Percentiles rank a stretch among this genome's conserved stretches.
These are phyloP conservation scores for Punica granatum DNA, from an alignment of 345 rosid genomes.

Conservation along the genomic window DNA sequence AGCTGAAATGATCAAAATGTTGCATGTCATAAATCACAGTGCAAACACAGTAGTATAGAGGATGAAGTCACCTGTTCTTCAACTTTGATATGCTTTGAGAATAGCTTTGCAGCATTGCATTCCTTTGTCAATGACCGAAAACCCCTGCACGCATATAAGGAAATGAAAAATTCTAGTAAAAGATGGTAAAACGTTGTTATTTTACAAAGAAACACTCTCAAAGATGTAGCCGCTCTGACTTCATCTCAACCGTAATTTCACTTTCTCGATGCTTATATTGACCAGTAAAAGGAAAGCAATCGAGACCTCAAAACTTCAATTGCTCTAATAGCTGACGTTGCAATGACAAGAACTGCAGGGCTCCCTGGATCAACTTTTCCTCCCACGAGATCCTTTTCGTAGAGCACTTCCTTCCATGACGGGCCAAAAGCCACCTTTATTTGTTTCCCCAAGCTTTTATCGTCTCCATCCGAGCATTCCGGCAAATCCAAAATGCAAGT, in stretches of 20 bases:
- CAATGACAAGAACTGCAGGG: conserved; percentile 60
- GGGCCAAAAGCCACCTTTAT: conserved; percentile 51
- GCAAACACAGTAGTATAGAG: background rate
- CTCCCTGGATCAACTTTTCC: conserved; percentile 55
- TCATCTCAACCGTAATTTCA: conserved; percentile 1
- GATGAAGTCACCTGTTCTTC: conserved; percentile 66
- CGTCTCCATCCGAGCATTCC: conserved; percentile 36
- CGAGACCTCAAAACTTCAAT: conserved; percentile 58
- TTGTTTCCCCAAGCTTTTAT: conserved; percentile 32
- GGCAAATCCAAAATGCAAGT: conserved; percentile 48
- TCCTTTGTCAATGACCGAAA: conserved; percentile 52
- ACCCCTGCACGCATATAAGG: conserved; percentile 36
- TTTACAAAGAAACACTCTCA: background rate
- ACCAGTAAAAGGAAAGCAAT: background rate
- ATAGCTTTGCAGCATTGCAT: conserved; percentile 66
- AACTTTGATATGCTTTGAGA: conserved; percentile 85
- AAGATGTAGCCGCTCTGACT: background rate
- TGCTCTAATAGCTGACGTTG: conserved; percentile 68
- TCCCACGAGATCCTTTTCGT: conserved; percentile 37
- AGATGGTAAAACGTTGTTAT: background rate
- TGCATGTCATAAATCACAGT: background rate
- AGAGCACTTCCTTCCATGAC: conserved; percentile 54
- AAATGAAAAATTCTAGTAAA: background rate
- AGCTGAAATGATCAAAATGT: background rate
- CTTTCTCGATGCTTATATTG: background rate